Conservation (phyloP, 768 basidiomycete species). For the Kwoniella pini region DNA sequence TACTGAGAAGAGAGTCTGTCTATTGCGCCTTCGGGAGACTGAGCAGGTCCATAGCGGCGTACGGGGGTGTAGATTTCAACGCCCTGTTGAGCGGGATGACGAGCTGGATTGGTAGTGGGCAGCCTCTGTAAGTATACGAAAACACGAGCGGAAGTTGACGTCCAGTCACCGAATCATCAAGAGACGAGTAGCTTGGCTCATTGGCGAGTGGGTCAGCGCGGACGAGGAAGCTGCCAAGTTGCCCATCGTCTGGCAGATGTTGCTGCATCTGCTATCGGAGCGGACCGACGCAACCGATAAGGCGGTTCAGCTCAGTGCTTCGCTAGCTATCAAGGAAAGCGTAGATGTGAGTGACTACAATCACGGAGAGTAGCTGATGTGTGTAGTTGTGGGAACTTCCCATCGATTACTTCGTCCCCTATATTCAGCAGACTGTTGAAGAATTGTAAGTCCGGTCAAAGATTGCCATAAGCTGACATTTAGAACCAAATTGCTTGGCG, state of each 20-base stretch:
- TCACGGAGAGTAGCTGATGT: background rate
- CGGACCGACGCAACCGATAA: slow-evolving; percentile 71
- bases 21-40: slow-evolving; percentile 51
- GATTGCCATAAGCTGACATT: background rate
- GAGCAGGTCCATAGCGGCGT: slow-evolving; percentile 32
- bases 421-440: slow-evolving; percentile 41
- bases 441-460: slow-evolving; percentile 42
- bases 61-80: slow-evolving; percentile 44
- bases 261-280: slow-evolving; percentile 71
- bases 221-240: slow-evolving; percentile 64
- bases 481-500: slow-evolving; percentile 46
- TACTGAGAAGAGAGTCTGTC: slow-evolving; percentile 47
- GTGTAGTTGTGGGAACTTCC: slow-evolving; percentile 51
- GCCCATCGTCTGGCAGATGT: slow-evolving; percentile 72
- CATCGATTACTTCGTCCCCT: slow-evolving; percentile 47
- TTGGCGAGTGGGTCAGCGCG: slow-evolving; percentile 76
- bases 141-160: slow-evolving; percentile 9
- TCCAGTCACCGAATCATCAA: slow-evolving; percentile 85
- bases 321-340: slow-evolving; percentile 74
- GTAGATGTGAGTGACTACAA: slow-evolving; percentile 67
- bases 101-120: slow-evolving; percentile 31
- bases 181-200: slow-evolving; percentile 90
- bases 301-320: slow-evolving; percentile 84
- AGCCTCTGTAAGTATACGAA: slow-evolving; percentile 34
- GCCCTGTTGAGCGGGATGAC: slow-evolving; percentile 28